Percentiles rank a stretch among this genome's conserved stretches.
These are phyloP conservation scores for Ochromonas danica DNA, from an alignment of 108 stramenopile species.

Conservation along the genomic window DNA sequence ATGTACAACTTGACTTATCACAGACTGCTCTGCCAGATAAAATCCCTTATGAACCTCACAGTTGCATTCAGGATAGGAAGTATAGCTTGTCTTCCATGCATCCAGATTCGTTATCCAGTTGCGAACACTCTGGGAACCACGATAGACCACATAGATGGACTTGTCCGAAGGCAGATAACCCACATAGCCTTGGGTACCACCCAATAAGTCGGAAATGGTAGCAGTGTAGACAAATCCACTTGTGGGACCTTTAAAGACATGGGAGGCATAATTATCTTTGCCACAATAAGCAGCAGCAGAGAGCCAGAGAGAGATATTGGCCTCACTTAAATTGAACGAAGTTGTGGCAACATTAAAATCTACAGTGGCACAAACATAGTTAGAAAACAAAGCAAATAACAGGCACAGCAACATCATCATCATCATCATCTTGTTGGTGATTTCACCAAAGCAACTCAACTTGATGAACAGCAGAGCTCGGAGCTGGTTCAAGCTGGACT, in stretches of 20 bases:
- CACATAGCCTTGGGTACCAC: not conserved
- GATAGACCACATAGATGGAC: slow-evolving; percentile 28
- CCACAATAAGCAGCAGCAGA: slow-evolving; percentile 3
- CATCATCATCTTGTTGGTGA: too few species aligned
- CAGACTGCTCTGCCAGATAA: slow-evolving; percentile 20
- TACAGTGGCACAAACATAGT: too few species aligned
- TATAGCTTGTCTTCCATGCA: not conserved
- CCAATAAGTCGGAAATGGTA: not conserved
- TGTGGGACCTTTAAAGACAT: not conserved
- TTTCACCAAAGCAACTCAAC: too few species aligned
- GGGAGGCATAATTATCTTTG: not conserved
- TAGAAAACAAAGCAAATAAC: too few species aligned
- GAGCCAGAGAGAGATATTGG: not conserved
- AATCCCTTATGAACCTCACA: slow-evolving; percentile 33
- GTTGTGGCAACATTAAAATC: too few species aligned
- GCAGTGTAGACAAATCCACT: not conserved
- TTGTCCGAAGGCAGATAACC: not conserved
- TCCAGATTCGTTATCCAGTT: slow-evolving; percentile 37
- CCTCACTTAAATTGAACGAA: not conserved
- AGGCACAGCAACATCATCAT: too few species aligned
- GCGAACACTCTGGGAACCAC: not conserved
- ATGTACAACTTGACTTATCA: not conserved
- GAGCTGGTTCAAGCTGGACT: too few species aligned
- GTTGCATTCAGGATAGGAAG: not conserved
- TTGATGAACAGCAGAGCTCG: too few species aligned